Evolutionary conservation across 176 grass and related monocot species (phyloP).

Genomic region (Ananas comosus): DNA sequence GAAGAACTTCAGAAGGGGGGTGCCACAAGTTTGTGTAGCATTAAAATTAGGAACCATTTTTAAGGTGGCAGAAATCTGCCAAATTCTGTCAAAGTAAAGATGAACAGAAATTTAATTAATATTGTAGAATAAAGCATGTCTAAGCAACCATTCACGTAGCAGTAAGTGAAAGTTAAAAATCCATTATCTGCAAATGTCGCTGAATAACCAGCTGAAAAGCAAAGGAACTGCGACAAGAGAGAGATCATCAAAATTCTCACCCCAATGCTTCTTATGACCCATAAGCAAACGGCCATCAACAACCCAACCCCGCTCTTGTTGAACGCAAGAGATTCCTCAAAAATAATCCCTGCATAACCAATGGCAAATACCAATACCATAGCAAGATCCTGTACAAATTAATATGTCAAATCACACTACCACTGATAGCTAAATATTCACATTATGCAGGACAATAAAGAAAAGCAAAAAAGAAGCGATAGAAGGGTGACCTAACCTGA

Average conservation of each 20-base stretch:
- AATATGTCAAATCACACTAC: slow-evolving; percentile 22
- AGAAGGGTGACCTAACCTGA: slow-evolving; percentile 39
- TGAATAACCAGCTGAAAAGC: not conserved
- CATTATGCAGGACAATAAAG: not conserved
- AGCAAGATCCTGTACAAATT: slow-evolving; percentile 68
- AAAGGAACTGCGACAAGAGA: not conserved
- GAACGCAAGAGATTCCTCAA: slow-evolving; percentile 93
- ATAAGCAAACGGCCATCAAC: slow-evolving; percentile 88
- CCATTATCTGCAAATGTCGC: too few species aligned
- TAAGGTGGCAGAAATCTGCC: too few species aligned
- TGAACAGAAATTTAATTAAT: too few species aligned
- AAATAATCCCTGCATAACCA: slow-evolving; percentile 92
- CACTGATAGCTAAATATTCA: not conserved
- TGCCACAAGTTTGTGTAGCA: too few species aligned
- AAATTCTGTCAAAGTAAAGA: too few species aligned
- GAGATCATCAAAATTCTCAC: slow-evolving; percentile 31
- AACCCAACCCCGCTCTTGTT: slow-evolving; percentile 95
- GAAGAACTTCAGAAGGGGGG: too few species aligned
- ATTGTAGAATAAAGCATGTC: too few species aligned
- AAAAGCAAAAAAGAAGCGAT: not conserved
- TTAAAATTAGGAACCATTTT: too few species aligned
- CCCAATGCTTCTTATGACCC: slow-evolving; percentile 96
- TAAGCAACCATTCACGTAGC: too few species aligned
- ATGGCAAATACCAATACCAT: slow-evolving; percentile 86
- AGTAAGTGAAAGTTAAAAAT: too few species aligned